These are phyloP conservation scores for Bipolaris victoriae DNA, from an alignment of 2,329 filamentous ascomycete species.

Conservation along the genomic window DNA sequence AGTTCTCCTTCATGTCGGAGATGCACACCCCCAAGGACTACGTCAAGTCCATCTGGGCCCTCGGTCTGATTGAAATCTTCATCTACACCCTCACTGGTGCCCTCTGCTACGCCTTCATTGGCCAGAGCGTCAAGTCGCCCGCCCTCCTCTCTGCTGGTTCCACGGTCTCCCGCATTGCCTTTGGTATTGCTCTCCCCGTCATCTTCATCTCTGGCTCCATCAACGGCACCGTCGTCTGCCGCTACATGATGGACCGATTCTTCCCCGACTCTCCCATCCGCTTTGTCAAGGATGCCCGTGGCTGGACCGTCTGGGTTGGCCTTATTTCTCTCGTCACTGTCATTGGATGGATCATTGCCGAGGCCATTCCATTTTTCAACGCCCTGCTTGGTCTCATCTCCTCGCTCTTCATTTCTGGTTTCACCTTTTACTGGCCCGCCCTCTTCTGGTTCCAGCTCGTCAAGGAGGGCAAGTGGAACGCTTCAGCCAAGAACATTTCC, in stretches of 20 bases:
- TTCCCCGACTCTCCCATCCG: slow-evolving; percentile 62
- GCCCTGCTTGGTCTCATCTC: slow-evolving; percentile 69
- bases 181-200: slow-evolving; percentile 72
- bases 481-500: slow-evolving; percentile 39
- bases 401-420: slow-evolving; percentile 70
- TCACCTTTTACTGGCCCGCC: slow-evolving; percentile 59
- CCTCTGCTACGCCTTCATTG: slow-evolving; percentile 72
- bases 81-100: slow-evolving; percentile 73
- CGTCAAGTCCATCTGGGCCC: slow-evolving; percentile 61
- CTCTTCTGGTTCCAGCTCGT: slow-evolving; percentile 49
- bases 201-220: slow-evolving; percentile 76
- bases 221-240: slow-evolving; percentile 70
- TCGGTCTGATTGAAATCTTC: slow-evolving; percentile 62
- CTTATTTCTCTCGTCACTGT: slow-evolving; percentile 65
- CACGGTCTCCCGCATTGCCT: slow-evolving; percentile 70
- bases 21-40: slow-evolving; percentile 68
- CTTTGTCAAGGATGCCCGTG: slow-evolving; percentile 46
- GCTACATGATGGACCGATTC: slow-evolving; percentile 68
- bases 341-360: slow-evolving; percentile 71
- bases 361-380: slow-evolving; percentile 74
- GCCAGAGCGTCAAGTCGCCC: slow-evolving; percentile 65
- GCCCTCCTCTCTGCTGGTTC: slow-evolving; percentile 68
- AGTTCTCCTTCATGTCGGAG: slow-evolving; percentile 72
- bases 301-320: slow-evolving; percentile 63
- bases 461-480: slow-evolving; percentile 54